Base-by-base conservation (phyloP, 2,329 filamentous ascomycete species). In the Gyromitra esculenta region DNA sequence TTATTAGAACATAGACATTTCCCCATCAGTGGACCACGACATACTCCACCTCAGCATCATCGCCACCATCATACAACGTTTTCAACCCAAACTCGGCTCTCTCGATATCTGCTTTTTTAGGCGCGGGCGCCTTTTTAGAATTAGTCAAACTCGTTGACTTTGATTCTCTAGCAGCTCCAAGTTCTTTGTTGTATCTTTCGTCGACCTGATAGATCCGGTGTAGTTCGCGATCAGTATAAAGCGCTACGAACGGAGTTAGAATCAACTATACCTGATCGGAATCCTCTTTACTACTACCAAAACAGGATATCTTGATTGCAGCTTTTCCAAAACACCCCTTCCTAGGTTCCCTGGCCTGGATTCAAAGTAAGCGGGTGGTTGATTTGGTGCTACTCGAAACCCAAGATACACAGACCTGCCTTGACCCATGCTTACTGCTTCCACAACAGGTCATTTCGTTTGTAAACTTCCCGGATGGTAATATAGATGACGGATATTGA, bases 1-100 rank as follows among this genome's bases (percentile, higher is more conserved):
- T 50, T 15, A 18, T 50, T 43, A 66, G 35, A 21, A 8, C 39
- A 5, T 5, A 2, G 31, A 39, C 5, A 2, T 9, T 8, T 48
- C 13, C 41, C 15, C 41, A 64, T 18, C 5, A 35, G 21, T 48
- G 21, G 60, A 18, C 5, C n/a, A 48, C 9, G 7, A 64, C 39
- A 64, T 64, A 63, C 60, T 64, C 39, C 31, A 64, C 18, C 48
- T 64, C 39, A 1, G 41, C 60, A 5, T 45, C 41, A 64, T 64
- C 60, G 39, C 31, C 7, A 39, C 31, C 15, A 59, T 59, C 35
- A n/a, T 59, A 18, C 18, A 59, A 7, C 4, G 56, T 59, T 39
- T 59, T 59, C 15, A 59, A 59, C 7, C 56, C 56, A 59, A 59
- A 59, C 31, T 59, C 56, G 56, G 56, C 31, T 37, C 56, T 59